Evolutionary conservation across 257 asterid genomes (phyloP), one percentile per base, ranked within the genome.

Genomic region (Vinca minor): DNA sequence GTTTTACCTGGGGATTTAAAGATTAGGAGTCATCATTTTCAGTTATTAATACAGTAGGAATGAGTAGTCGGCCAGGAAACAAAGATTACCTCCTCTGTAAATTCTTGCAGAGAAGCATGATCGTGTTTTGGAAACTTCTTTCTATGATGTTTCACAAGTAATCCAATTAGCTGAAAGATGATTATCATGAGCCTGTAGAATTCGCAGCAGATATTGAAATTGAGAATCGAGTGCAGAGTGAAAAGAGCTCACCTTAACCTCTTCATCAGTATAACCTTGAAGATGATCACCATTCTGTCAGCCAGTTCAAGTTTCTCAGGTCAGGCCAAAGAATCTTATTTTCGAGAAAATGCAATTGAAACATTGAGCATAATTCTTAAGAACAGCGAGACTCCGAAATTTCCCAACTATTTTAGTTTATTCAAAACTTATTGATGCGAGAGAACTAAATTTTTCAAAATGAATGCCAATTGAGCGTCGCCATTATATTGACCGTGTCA

Each of bases 71-170:
- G 49, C 8, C 26, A 23, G 18, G 55, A 55, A 49, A 55, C 4
- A 49, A 50, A 60, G 35, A 39, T 21, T 73, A 78, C 95, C 94
- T 81, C 77, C 67, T 66, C 72, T 29, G 79, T 69, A 64, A 80
- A 74, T 73, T 76, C 80, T 53, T 76, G 84, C 5, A 76, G 76
- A 63, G 68, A 79, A 47, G 41, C 41, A 45, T 52, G 45, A 71
- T 71, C 74, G n/a, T 66, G 26, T 73, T 77, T 85, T 28, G 91
- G 91, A 39, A 81, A 62, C 71, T 87, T 87, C 78, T 84, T 87
- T 66, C 86, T 73, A 56, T 89, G 96, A 77, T 84, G 79, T 72
- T 87, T 77, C 77, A 76, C 94, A 2, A 87, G 95, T 79, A 81
- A 61, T 72, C 87, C 95, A 46, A 85, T 78, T 57, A 86, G 71